Base-by-base conservation (phyloP, 495 filamentous ascomycete genomes). In the Daldinia childiae region DNA sequence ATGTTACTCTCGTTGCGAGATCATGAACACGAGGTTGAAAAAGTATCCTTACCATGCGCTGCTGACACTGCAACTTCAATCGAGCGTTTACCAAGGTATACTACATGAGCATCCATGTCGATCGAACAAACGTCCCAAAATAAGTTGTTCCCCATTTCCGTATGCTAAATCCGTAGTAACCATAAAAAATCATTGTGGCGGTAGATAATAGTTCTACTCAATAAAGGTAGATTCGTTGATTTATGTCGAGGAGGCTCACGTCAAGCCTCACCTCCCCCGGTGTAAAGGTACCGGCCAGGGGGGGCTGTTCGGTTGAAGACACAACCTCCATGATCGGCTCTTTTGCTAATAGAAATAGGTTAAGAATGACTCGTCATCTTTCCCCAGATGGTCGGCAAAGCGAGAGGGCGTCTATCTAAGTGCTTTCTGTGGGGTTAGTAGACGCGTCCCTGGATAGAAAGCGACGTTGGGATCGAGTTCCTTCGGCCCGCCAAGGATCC, bases 401-500 rank as follows among this genome's bases (percentile, higher is more conserved):
- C 45, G 30, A 71, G 43, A 26, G 50, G 15, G 39, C 27, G 57
- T 57, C 36, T 41, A 34, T 43, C 9, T 17, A n/a, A 34, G n/a
- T 57, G 30, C n/a, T 43, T 11, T 57, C 36, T 73, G 61, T 69
- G 71, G 71, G 71, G 71, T 69, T 58, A 15, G 50, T 30, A 48
- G 38, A 66, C 61, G 61, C 61, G 61, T 69, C 66, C 50, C 43
- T 61, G 62, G 62, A 32, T 36, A 52, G 50, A 71, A 61, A 58
- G 27, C 61, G 39, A 68, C 45, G 24, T 38, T 69, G 50, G 45
- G 34, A 73, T 62, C 27, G 43, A 69, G 27, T 50, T 66, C 58
- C 57, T 69, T 70, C 66, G 66, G 66, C 27, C 71, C 51, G 71
- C 71, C 66, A 66, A 70, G 71, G 29, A 34, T 62, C 70, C 71